Evolutionary conservation across 2,329 filamentous ascomycete species (phyloP).

Genomic region (Phyllachora maydis): DNA sequence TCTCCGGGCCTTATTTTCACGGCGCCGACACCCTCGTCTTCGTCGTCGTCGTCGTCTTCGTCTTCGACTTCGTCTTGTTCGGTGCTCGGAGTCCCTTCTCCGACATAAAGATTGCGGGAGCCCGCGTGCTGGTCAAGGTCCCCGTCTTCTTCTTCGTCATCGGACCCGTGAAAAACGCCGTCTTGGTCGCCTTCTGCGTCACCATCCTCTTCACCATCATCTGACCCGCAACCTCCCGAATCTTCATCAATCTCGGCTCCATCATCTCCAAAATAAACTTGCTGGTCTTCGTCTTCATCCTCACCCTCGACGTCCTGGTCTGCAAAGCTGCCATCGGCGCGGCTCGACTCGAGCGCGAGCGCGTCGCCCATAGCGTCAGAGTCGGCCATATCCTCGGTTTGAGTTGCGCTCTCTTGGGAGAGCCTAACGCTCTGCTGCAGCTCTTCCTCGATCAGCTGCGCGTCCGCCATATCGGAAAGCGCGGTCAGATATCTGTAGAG

Average conservation of each 20-base stretch:
- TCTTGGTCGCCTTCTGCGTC: constrained; percentile 8
- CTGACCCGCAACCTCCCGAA: constrained; percentile 1
- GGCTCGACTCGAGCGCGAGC: constrained; percentile 4
- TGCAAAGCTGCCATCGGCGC: too few species aligned
- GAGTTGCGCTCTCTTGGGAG: too few species aligned
- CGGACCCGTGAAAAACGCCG: constrained; percentile 1
- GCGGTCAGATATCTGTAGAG: too few species aligned
- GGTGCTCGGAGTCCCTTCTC: too few species aligned
- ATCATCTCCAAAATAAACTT: too few species aligned
- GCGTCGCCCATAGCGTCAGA: constrained; percentile 9
- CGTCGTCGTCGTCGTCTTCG: constrained; percentile 11
- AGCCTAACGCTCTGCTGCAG: constrained; percentile 32
- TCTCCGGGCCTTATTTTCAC: constrained; percentile 34
- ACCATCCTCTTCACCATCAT: constrained; percentile 9
- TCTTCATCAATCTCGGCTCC: constrained; percentile 6
- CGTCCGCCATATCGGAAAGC: constrained; percentile 27
- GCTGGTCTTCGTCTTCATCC: too few species aligned
- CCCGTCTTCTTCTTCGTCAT: constrained; percentile 5
- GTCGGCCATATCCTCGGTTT: constrained; percentile 14
- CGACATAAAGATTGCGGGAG: too few species aligned
- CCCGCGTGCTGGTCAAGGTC: too few species aligned
- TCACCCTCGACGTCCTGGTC: too few species aligned
- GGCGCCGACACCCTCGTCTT: constrained; percentile 32
- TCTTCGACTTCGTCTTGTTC: constrained; percentile 9
- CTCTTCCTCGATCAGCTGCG: constrained; percentile 34